Base-by-base conservation (phyloP, 805 yeast genomes). In the Pichia nanzhaoensis region DNA sequence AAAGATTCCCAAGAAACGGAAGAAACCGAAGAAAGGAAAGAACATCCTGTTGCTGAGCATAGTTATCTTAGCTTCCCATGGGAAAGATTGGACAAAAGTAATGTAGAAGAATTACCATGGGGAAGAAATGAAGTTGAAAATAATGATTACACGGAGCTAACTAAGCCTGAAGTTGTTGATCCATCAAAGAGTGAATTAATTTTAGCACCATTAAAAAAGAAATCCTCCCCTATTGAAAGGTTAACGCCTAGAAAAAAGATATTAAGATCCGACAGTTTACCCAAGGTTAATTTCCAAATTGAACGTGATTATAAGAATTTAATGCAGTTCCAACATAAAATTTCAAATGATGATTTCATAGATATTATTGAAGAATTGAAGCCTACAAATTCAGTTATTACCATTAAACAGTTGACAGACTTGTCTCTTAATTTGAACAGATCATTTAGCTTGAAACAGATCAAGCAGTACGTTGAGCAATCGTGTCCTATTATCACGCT, bases 261-360 rank as follows among this genome's bases (percentile, higher is more conserved):
- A 20, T 3, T 16, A 19, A 18, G 21, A 7, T n/a, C 5, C 10
- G 21, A 28, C 18, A 17, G 18, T 16, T 17, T 30, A n/a, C 4
- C 30, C 1, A 30, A 32, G 4, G 18, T 28, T 12, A 47, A 28
- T 20, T 20, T 42, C 5, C 34, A 41, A 5, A n/a, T 60, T 12
- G 66, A 61, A 43, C 49, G 63, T 36, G 58, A 58, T 37, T 47
- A 57, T 24, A 54, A 59, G 41, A 57, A 52, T 36, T 42, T 65
- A 19, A 51, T 64, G 55, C 55, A 58, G 3, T 65, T 63, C 49
- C 51, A 57, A 45, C 46, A 55, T 17, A 54, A 49, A 14, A 42
- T 59, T 10, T 47, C 60, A 1, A 46, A 45, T 14, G 57, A 55
- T 12, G 60, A 58, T 27, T 37, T 64, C 27, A 45, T 56, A 21